Base-by-base conservation (phyloP, 345 rosid species). In the Theobroma cacao region DNA sequence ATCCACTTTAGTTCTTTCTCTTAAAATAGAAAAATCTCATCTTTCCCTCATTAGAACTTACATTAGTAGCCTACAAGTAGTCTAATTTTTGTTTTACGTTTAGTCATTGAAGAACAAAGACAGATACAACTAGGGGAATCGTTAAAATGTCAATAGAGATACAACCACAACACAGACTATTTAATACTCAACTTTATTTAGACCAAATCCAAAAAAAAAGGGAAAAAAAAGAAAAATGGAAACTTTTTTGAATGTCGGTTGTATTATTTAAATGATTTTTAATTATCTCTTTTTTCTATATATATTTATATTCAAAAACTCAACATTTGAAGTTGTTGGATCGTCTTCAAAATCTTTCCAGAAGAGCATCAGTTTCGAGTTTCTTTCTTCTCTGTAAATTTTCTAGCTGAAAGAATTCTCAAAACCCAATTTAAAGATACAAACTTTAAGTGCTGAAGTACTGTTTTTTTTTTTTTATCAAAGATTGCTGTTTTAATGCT, bases 391-490 rank as follows among this genome's bases (percentile, higher is more conserved):
- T 33, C 43, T 72, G 2, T 31, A 52, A n/a, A 52, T 31, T 52
- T 52, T 33, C 58, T 45, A 20, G 45, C n/a, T 11, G 61, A 52
- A 70, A 20, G 62, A 33, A 33, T 20, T 72, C 62, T 52, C 45
- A 52, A 72, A 71, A 72, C 62, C 75, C 47, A 72, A n/a, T 72
- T 52, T 52, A 1, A 52, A 33, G 31, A 12, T n/a, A 72, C 45
- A 52, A 52, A 33, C 2, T 52, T 8, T 47, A 48, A 30, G 59
- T 30, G 14, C 5, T 28, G 38, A 30, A 60, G 4, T 8, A 20
- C 74, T 47, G 15, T 70, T 48, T n/a, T n/a, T 33, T 14, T 30
- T n/a, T n/a, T n/a, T n/a, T 2, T 1, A 26, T 26, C 26, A 33
- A 11, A 31, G 58, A 53, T 34, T 56, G 18, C 50, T 47, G 34